A percentile compares a stretch with the other conserved stretches of the same genome.
Evolutionary conservation across 305 asterid species (phyloP).

Genomic region (Solanum hybrid): DNA sequence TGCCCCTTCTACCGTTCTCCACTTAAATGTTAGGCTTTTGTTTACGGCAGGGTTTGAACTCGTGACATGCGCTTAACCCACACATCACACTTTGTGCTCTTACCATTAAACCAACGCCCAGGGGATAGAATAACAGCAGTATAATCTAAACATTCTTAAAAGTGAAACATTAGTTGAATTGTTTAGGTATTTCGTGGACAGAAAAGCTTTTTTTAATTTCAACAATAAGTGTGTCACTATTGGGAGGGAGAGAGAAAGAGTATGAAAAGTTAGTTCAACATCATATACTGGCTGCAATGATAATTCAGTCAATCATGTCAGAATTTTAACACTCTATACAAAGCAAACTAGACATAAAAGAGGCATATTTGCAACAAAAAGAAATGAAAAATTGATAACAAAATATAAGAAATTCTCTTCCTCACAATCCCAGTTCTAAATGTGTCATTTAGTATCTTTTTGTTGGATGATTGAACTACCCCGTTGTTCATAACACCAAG

Average conservation of each 20-base stretch:
- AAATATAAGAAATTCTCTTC: not conserved
- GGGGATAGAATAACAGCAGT: not conserved
- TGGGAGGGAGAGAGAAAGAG: not conserved
- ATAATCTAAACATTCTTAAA: not conserved
- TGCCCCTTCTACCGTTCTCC: not conserved
- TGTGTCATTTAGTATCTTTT: not conserved
- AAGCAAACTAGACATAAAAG: not conserved
- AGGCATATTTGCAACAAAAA: not conserved
- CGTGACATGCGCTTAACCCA: not conserved
- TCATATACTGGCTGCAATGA: not conserved
- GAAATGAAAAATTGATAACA: not conserved
- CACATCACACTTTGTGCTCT: not conserved
- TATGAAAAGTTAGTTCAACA: not conserved
- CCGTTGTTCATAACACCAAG: not conserved
- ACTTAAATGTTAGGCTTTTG: not conserved
- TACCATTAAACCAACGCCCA: not conserved
- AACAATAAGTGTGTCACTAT: not conserved
- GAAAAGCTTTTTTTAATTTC: not conserved
- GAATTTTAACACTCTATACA: not conserved
- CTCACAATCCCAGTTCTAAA: not conserved
- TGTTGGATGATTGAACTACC: not conserved
- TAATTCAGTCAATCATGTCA: not conserved
- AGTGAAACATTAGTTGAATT: not conserved
- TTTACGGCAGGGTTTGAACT: not conserved
- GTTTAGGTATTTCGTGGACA: not conserved